phyloP scores from a whole-genome alignment of 1,139 yeast species.

The Lodderomyces pseudojiufengensis region DNA sequence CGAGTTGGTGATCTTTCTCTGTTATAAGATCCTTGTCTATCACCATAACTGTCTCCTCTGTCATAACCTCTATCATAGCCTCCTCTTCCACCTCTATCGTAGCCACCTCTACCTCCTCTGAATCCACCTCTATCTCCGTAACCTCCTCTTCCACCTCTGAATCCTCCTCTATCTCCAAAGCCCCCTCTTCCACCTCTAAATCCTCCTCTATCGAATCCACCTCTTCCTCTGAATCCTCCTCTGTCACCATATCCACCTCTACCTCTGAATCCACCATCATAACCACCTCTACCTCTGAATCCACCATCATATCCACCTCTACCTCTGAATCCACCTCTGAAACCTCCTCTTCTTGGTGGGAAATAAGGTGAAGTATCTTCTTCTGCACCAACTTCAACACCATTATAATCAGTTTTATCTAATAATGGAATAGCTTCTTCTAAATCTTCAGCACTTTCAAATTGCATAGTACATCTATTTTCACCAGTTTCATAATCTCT shows the following conservation, averaged over 20 bases:
- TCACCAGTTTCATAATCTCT: conserved; percentile 57
- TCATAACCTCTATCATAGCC: conserved; percentile 36
- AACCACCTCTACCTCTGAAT: conserved; percentile 38
- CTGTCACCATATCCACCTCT: conserved; percentile 33
- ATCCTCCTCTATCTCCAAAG: conserved; percentile 21
- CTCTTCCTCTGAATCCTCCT: conserved; percentile 36
- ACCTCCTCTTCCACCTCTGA: conserved; percentile 22
- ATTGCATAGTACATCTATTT: conserved; percentile 76
- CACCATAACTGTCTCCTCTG: conserved; percentile 22
- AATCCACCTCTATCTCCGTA: conserved; percentile 25
- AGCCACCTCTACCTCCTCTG: conserved; percentile 44
- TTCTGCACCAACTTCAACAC: conserved; percentile 61
- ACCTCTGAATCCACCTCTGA: conserved; percentile 33
- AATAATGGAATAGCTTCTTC: conserved; percentile 64
- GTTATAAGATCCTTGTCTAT: conserved; percentile 37
- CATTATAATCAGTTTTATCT: conserved; percentile 71
- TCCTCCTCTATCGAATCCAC: conserved; percentile 35
- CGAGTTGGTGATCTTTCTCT: conserved; percentile 51
- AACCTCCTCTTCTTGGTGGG: conserved; percentile 53
- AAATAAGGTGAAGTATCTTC: conserved; percentile 80
- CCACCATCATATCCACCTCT: conserved; percentile 41
- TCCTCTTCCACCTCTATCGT: conserved; percentile 42
- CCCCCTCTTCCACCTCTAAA: conserved; percentile 24
- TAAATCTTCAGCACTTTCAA: conserved; percentile 69
- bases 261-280: conserved; percentile 38